phyloP scores from a whole-genome alignment of 257 asterid species.

The Echites panduratus region DNA sequence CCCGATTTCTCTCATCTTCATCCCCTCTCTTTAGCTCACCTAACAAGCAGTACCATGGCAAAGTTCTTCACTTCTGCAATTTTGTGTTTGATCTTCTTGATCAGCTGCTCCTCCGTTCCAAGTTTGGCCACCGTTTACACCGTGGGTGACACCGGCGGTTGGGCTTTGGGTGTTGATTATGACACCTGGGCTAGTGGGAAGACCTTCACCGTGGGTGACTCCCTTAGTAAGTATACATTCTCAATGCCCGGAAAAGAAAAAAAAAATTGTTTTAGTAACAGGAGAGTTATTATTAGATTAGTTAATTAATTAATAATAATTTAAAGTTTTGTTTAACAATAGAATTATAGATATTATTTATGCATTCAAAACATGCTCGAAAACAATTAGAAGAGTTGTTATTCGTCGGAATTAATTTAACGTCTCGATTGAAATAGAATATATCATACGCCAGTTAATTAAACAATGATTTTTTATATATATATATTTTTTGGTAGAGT shows the following conservation, averaged over 20 bases:
- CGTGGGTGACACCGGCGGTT: conserved; percentile 76
- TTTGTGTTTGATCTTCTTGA: conserved; percentile 22
- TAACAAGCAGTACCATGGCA: conserved; percentile 30
- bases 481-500: conserved; percentile 47
- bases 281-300: too few relatives aligned
- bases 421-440: too few relatives aligned
- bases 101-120: conserved; percentile 23
- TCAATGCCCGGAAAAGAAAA: too few relatives aligned
- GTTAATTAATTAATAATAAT: too few relatives aligned
- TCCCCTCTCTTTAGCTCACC: not conserved
- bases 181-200: conserved; percentile 51
- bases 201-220: conserved; percentile 59
- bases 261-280: too few relatives aligned
- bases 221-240: conserved; percentile 42
- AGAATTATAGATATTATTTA: too few relatives aligned
- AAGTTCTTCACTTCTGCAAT: conserved; percentile 10
- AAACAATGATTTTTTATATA: not conserved
- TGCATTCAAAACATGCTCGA: too few relatives aligned
- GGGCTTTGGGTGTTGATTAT: conserved; percentile 61
- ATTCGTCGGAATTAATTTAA: too few relatives aligned
- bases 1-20: not conserved
- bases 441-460: too few relatives aligned
- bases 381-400: too few relatives aligned
- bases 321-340: too few relatives aligned
- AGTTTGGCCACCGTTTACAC: conserved; percentile 40